A percentile compares a stretch with the other conserved stretches of the same genome.
These are phyloP conservation scores for Paraphoma sp. DNA, from an alignment of 2,329 filamentous ascomycete species.

Conservation along the genomic window DNA sequence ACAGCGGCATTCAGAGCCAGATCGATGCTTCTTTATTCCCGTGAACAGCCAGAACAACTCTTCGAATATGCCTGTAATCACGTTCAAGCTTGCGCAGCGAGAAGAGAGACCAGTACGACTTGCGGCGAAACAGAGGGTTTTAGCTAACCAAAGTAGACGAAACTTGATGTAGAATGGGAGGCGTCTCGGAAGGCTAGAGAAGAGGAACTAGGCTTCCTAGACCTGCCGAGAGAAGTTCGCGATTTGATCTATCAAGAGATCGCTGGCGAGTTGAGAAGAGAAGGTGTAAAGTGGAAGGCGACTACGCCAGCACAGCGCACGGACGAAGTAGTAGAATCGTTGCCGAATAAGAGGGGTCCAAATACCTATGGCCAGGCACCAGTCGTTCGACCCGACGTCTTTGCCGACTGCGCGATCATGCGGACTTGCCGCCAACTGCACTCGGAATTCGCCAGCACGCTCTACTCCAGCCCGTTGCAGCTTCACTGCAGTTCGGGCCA, in stretches of 20 bases:
- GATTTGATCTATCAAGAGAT: constrained; percentile 7
- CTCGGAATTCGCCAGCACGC: constrained; percentile 2
- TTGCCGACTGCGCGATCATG: constrained; percentile 1
- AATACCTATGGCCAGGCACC: neutral
- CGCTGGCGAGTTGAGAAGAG: neutral
- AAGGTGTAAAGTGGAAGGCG: neutral
- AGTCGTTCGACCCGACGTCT: neutral
- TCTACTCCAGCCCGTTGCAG: constrained; percentile 5
- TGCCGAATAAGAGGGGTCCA: too few species aligned
- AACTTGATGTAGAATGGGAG: neutral
- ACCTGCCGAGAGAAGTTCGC: constrained; percentile 5
- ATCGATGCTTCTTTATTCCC: neutral
- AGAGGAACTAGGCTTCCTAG: constrained; percentile 1
- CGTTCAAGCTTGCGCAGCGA: neutral
- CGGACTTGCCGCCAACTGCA: constrained; percentile 5
- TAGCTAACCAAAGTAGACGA: neutral
- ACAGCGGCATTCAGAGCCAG: neutral
- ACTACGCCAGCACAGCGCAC: neutral
- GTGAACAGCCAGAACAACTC: too few species aligned
- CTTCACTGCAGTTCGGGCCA: neutral
- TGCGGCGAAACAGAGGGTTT: neutral
- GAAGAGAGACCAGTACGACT: neutral
- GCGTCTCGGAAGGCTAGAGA: neutral
- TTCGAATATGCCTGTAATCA: neutral
- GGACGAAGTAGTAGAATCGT: neutral